These are phyloP conservation scores for Wolfiporia cocos DNA, from an alignment of 1,284 basidiomycete species.

Conservation along the genomic window DNA sequence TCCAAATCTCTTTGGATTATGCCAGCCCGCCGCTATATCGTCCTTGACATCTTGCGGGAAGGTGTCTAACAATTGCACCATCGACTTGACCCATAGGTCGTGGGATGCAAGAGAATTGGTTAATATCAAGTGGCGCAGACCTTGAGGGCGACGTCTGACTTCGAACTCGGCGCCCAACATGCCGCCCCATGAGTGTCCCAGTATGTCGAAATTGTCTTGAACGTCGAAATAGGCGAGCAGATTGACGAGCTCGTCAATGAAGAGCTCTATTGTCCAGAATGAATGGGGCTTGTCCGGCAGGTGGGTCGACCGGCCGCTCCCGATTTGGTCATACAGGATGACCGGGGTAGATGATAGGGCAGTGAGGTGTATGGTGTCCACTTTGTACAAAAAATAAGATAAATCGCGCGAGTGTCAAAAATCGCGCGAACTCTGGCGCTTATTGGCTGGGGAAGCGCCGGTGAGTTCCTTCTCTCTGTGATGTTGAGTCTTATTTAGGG, in stretches of 20 bases:
- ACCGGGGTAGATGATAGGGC: not conserved
- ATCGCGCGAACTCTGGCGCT: too few relatives aligned
- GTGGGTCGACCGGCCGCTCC: not conserved
- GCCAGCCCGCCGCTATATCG: slow-evolving; percentile 17
- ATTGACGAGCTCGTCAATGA: slow-evolving; percentile 35
- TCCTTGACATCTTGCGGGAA: slow-evolving; percentile 23
- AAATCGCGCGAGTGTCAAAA: too few relatives aligned
- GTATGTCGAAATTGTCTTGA: slow-evolving; percentile 30
- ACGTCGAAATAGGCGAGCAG: slow-evolving; percentile 33
- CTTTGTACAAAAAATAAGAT: too few relatives aligned
- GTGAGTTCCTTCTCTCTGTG: too few relatives aligned
- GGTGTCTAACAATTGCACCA: slow-evolving; percentile 11
- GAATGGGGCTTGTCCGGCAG: not conserved
- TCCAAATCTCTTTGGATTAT: slow-evolving; percentile 20
- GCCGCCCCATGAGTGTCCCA: slow-evolving; percentile 47
- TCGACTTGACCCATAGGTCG: slow-evolving; percentile 20
- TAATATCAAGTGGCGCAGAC: slow-evolving; percentile 21
- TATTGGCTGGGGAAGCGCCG: too few relatives aligned
- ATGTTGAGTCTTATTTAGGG: too few relatives aligned
- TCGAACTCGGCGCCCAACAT: slow-evolving; percentile 34
- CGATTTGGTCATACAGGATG: slow-evolving; percentile 4
- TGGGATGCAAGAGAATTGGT: slow-evolving; percentile 19
- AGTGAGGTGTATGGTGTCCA: too few relatives aligned
- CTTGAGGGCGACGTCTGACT: slow-evolving; percentile 16
- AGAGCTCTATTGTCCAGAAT: not conserved